Evolutionary conservation across 2,329 filamentous ascomycete species (phyloP), one percentile per base, ranked within the genome.

Genomic region (Alternaria sp.): DNA sequence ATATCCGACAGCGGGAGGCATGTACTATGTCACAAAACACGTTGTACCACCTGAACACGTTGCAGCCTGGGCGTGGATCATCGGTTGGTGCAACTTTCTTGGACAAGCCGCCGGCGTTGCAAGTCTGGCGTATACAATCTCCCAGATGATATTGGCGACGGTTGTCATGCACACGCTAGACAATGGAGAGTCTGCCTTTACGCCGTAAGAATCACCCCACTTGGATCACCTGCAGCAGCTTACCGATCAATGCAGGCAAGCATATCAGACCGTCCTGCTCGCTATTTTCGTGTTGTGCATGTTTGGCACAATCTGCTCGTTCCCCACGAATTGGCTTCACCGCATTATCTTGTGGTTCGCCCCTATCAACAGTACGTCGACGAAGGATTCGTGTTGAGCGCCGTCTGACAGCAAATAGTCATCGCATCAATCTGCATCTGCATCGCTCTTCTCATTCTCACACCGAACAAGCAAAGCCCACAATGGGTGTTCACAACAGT

Each of bases 1-100:
- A 30, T 90, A 90, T 77, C 88, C 88, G 32, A 90, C 88, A 2
- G 88, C 88, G 3, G 88, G 88, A 19, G 88, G 88, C 3, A 90
- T 90, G 87, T 90, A 90, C 76, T 90, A 89, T 73, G 87, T 89
- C 32, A 89, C 87, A 10, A 90, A 90, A 70, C 85, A 88, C 72
- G 87, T 90, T 32, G 87, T 90, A 2, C 88, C 88, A 9, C 79
- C 82, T 15, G 83, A 88, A 59, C 85, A 89, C 72, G 87, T 89
- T 28, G 85, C 88, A 2, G 84, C 89, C 12, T 89, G 87, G 82
- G 85, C 87, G 0, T 90, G 88, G 88, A 81, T 89, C 46, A 87
- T 89, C 59, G 88, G 88, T n/a, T 90, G 88, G 88, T 88, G 87
- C 72, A 90, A 90, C 67, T 84, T 90, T 30, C 82, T 90, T 1